phyloP scores from a whole-genome alignment of 441 rosid genomes.

The Gossypium aridum region DNA sequence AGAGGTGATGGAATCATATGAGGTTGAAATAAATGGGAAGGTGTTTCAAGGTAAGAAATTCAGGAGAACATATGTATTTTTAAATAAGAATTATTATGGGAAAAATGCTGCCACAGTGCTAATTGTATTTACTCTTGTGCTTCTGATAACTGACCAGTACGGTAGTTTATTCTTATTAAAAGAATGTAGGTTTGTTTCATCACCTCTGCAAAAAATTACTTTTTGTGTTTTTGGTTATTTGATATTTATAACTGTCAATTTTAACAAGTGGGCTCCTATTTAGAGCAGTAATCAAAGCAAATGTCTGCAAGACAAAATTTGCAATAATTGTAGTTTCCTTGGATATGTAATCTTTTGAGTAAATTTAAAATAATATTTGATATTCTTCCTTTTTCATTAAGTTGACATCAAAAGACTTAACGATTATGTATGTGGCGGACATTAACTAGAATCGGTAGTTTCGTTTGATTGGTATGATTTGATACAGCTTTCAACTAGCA shows the following conservation, averaged over 20 bases:
- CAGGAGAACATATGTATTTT: not conserved
- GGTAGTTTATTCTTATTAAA: not conserved
- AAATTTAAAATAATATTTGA: not conserved
- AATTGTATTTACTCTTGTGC: not conserved
- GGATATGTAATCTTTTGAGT: not conserved
- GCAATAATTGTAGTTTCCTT: not conserved
- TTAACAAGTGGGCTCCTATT: not conserved
- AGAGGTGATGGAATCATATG: slow-evolving; percentile 97
- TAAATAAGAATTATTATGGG: not conserved
- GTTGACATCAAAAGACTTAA: not conserved
- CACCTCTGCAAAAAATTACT: not conserved
- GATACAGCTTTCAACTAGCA: not conserved
- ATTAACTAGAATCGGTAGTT: not conserved
- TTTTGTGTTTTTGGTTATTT: not conserved
- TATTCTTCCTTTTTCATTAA: not conserved
- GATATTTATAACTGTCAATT: not conserved
- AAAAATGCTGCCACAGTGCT: not conserved
- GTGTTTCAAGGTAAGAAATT: slow-evolving; percentile 66
- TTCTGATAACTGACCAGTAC: not conserved
- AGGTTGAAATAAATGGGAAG: slow-evolving; percentile 96
- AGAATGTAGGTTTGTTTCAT: not conserved
- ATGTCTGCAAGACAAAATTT: not conserved
- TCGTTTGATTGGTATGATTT: not conserved
- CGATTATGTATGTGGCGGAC: not conserved
- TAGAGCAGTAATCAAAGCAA: not conserved